Conservation (phyloP, 306 rosid species). For the Hippophae tibetana region DNA sequence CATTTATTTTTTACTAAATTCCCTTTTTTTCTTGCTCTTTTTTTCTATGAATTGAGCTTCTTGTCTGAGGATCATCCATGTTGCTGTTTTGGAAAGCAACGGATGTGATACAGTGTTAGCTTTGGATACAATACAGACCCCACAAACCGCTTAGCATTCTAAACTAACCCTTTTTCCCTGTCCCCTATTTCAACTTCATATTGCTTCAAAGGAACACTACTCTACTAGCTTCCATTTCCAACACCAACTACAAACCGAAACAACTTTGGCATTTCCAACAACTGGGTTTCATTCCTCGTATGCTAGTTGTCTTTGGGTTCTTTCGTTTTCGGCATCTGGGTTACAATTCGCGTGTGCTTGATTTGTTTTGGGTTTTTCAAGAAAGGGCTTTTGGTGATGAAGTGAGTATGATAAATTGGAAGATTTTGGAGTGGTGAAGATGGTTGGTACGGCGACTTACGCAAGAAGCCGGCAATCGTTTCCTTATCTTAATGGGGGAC, state of each 20-base stretch:
- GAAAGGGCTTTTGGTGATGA: conserved; percentile 36
- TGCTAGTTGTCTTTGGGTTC: conserved; percentile 21
- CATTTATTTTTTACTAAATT: conserved; percentile 9
- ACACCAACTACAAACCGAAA: conserved; percentile 5
- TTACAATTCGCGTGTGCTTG: background rate
- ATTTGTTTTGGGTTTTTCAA: conserved; percentile 1
- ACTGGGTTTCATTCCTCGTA: conserved; percentile 20
- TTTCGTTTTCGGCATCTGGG: conserved; percentile 11
- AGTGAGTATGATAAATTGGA: conserved; percentile 21
- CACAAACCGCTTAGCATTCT: conserved; percentile 47
- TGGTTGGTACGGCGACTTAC: conserved; percentile 83
- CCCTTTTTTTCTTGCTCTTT: background rate
- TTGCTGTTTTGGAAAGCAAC: conserved; percentile 73
- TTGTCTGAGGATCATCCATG: conserved; percentile 33
- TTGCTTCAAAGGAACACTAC: conserved; percentile 26
- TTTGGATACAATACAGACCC: conserved; percentile 73
- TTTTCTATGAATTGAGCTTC: conserved; percentile 9
- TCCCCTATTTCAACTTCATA: conserved; percentile 35
- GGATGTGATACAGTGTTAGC: conserved; percentile 56
- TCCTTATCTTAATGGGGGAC: conserved; percentile 61
- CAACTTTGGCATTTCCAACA: conserved; percentile 24
- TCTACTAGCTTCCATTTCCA: conserved; percentile 27
- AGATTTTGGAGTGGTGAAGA: conserved; percentile 27
- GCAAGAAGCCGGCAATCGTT: conserved; percentile 64
- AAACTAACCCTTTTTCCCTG: conserved; percentile 20